Base-by-base conservation (phyloP, 106 monocot genomes). In the Vanilla planifolia region DNA sequence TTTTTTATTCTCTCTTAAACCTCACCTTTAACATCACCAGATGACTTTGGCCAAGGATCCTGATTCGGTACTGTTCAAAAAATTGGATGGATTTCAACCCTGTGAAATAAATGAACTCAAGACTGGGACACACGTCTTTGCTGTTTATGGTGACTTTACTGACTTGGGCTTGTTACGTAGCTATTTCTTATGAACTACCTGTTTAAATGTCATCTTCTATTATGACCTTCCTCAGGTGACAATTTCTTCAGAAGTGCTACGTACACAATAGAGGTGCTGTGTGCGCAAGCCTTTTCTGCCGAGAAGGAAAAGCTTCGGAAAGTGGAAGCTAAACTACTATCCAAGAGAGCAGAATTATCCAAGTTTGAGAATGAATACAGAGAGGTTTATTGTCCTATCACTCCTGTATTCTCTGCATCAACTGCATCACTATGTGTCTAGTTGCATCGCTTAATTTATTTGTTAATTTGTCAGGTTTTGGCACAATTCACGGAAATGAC, bases 21-120 rank as follows among this genome's bases (percentile, higher is more conserved):
- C 40, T n/a, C n/a, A n/a, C 53, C 32, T 28, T 62, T 44, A 3
- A 30, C 64, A 20, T 52, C n/a, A 26, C 13, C 64, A 95, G 96
- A 66, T 70, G 33, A 62, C 79, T 59, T 63, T 66, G 53, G 79
- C 79, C 0, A 98, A 85, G 61, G 92, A 92, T 68, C 84, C 84
- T 22, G 85, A 98, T 70, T 41, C 79, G 53, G 77, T 82, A 40
- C 82, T 92, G 61, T 98, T 98, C 81, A 98, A 82, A 52, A 98
- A 88, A 51, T 76, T 98, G 72, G 98, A 98, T 70, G 98, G 92
- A 29, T 98, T 92, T 73, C 92, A 85, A 73, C 84, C 91, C 27
- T 98, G 92, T 63, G 98, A 98, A 85, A 77, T 98, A 72, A 92
- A 79, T 75, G 86, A 88, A 52, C 67, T 98, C 33, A 98, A 92